Base-by-base conservation (phyloP, 768 basidiomycete genomes). In the Suillus spraguei region DNA sequence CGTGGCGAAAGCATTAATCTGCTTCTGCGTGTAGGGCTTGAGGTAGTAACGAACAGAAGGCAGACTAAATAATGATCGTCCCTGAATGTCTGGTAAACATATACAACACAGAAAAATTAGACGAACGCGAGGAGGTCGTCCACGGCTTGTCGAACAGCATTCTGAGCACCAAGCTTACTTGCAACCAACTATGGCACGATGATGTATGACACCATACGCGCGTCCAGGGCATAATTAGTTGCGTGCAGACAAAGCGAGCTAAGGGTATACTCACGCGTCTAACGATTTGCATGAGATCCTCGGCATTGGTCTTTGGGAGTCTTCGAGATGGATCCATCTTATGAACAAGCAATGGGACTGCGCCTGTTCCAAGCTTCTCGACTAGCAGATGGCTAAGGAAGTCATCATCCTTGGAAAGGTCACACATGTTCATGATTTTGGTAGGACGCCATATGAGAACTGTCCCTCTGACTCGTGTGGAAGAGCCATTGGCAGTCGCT, bases 1-100 rank as follows among this genome's bases (percentile, higher is more conserved):
- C 92, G 92, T 95, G 78, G 92, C 88, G 74, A 94, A 95, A 60
- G 92, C 92, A 79, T 94, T 94, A 74, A 93, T 87, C 80, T 95
- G 92, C 70, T 91, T 88, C 80, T 91, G 89, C 69, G 83, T 86
- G 76, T 90, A 91, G 68, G 78, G 77, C 73, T 85, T 86, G 74
- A 91, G 83, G 76, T 91, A 93, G 73, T 89, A 91, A 67, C 88
- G 88, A 73, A 95, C 86, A 68, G 91, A 78, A 63, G 83, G 78
- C 60, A 95, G 83, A 64, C 92, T 94, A 72, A 64, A 64, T 68
- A 65, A 67, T 62, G 67, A 33, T 50, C 63, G 63, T 62, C 54
- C 64, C 52, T 65, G 65, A 68, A 70, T 63, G 38, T 64, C 36
- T 50, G 63, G 69, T 73, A 64, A 63, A 66, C 50, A 66, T 64